Conservation (phyloP, 345 rosid species). For the Brassica juncea region DNA sequence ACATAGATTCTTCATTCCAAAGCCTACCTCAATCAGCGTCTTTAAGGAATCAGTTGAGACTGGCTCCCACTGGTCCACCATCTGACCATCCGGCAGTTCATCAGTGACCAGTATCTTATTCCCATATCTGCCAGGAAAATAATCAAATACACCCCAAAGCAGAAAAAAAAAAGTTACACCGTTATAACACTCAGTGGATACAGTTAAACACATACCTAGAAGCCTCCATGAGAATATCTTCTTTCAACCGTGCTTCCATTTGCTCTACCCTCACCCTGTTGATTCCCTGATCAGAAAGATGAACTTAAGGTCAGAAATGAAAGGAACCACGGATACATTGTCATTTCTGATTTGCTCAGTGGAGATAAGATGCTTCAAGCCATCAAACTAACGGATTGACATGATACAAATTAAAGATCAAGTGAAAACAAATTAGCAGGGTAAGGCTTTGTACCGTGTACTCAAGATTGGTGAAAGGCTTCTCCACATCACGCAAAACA, state of each 20-base stretch:
- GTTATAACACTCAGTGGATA: slow-evolving; percentile 14
- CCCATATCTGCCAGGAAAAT: slow-evolving; percentile 71
- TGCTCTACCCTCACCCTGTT: slow-evolving; percentile 88
- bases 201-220: slow-evolving; percentile 53
- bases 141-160: slow-evolving; percentile 21
- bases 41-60: slow-evolving; percentile 83
- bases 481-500: slow-evolving; percentile 95
- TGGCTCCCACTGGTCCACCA: slow-evolving; percentile 99
- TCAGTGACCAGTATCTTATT: slow-evolving; percentile 98
- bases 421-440: background rate
- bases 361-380: background rate
- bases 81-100: slow-evolving; percentile 98
- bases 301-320: slow-evolving; percentile 21
- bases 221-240: slow-evolving; percentile 89
- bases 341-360: background rate
- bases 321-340: background rate
- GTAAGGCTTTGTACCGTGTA: slow-evolving; percentile 62
- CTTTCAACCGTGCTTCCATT: slow-evolving; percentile 92
- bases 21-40: slow-evolving; percentile 82
- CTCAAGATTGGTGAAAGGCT: slow-evolving; percentile 97
- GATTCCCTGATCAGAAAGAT: slow-evolving; percentile 64
- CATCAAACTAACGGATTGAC: background rate
- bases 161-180: slow-evolving; percentile 25
- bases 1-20: slow-evolving; percentile 7
- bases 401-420: background rate